Percentiles rank a stretch among this genome's conserved stretches.
phyloP scores from a whole-genome alignment of 208 protist species.

The Borovskyia barvae region DNA sequence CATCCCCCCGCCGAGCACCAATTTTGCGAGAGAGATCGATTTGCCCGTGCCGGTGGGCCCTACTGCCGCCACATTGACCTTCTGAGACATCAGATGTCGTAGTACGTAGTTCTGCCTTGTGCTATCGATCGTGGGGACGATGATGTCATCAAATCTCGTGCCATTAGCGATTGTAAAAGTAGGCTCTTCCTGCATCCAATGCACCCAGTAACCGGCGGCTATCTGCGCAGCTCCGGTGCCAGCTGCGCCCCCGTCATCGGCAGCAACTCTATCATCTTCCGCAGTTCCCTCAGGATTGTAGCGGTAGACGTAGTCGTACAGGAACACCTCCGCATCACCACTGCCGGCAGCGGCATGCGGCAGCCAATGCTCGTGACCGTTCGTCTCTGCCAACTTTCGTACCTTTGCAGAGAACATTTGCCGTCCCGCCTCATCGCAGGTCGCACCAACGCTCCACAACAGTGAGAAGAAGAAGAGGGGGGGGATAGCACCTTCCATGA shows the following conservation, averaged over 20 bases:
- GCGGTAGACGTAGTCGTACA: slow-evolving; percentile 95
- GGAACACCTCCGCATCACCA: slow-evolving; percentile 27
- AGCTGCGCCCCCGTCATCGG: slow-evolving; percentile 15
- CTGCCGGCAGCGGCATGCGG: slow-evolving; percentile 14
- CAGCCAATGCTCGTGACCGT: slow-evolving; percentile 46
- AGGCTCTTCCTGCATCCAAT: slow-evolving; percentile 44
- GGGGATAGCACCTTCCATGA: slow-evolving; percentile 53
- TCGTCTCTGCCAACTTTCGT: slow-evolving; percentile 42
- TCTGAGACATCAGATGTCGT: slow-evolving; percentile 67
- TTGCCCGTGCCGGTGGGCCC: slow-evolving; percentile 95
- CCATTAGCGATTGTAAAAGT: slow-evolving; percentile 49
- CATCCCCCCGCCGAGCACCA: slow-evolving; percentile 82
- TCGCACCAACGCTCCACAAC: slow-evolving; percentile 96
- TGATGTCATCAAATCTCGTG: slow-evolving; percentile 88
- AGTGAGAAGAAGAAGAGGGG: slow-evolving; percentile 96
- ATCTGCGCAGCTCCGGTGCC: slow-evolving; percentile 26
- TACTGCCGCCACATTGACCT: slow-evolving; percentile 83
- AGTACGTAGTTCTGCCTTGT: slow-evolving; percentile 90
- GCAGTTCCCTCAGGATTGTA: slow-evolving; percentile 33
- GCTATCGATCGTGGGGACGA: slow-evolving; percentile 94
- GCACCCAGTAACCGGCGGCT: slow-evolving; percentile 49
- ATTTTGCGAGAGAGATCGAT: slow-evolving; percentile 80
- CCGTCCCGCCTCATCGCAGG: slow-evolving; percentile 87
- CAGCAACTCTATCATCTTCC: slow-evolving; percentile 25
- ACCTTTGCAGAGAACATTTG: slow-evolving; percentile 90